phyloP scores from a whole-genome alignment of 169 alveolate species.

The Babesia caballi region DNA sequence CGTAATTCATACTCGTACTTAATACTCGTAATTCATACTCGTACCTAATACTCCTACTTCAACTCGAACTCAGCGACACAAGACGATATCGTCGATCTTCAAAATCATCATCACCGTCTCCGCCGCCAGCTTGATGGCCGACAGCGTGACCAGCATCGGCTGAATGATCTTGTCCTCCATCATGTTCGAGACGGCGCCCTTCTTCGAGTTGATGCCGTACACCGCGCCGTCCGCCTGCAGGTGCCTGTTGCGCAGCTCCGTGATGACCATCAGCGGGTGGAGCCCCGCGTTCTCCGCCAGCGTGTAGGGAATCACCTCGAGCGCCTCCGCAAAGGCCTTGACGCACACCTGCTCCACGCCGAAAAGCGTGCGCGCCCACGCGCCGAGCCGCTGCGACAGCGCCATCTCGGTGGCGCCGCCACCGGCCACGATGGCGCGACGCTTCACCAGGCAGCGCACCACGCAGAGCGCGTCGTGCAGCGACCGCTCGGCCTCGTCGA shows the following conservation, averaged over 20 bases:
- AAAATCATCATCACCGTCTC: constrained; percentile 98
- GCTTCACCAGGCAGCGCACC: constrained; percentile 95
- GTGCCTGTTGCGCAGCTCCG: constrained; percentile 92
- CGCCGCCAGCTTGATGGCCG: constrained; percentile 96
- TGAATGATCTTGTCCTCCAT: constrained; percentile 92
- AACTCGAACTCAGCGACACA: constrained; percentile 31
- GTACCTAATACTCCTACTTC: not conserved
- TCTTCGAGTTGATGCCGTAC: constrained; percentile 94
- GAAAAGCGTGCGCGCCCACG: constrained; percentile 85
- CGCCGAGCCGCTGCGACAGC: constrained; percentile 84
- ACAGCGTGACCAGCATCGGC: constrained; percentile 95
- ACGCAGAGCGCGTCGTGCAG: constrained; percentile 99
- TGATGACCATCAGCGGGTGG: constrained; percentile 94
- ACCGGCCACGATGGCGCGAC: constrained; percentile 96
- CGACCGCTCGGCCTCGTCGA: constrained; percentile 98
- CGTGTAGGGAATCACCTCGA: constrained; percentile 98
- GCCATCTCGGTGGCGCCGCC: constrained; percentile 99
- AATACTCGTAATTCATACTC: not conserved
- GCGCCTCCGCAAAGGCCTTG: constrained; percentile 97
- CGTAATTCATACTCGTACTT: not conserved
- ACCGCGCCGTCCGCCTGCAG: constrained; percentile 81
- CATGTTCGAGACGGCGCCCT: constrained; percentile 85
- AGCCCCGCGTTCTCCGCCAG: constrained; percentile 99
- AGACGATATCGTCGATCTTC: constrained; percentile 97
- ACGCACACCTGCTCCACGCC: constrained; percentile 95